Base-by-base conservation (phyloP, 2,329 filamentous ascomycete species). In the Diaporthe sp. region DNA sequence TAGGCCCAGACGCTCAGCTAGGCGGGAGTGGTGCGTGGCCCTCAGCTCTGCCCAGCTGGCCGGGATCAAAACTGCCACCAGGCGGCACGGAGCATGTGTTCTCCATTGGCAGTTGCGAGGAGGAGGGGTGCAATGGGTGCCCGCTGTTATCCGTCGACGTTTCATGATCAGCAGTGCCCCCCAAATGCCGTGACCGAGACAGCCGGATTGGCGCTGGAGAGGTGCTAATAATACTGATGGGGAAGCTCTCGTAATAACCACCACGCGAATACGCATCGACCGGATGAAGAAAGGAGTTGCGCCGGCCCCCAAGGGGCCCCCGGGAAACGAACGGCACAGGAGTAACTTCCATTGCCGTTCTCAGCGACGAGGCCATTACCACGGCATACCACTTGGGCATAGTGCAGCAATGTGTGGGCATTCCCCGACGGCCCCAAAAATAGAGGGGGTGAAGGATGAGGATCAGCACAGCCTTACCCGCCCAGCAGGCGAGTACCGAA, bases 11-110 rank as follows among this genome's bases (percentile, higher is more conserved):
- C 8, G 44, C 17, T 39, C 25, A 49, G 53, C 73, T 37, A 63
- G 61, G 65, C 55, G 63, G 47, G 63, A 58, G 74, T 74, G 75
- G 74, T 74, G 75, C 75, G 75, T 71, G 75, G 71, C 75, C 55
- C 70, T 71, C 63, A 68, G 65, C 65, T 68, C 65, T 65, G 28
- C 37, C 65, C 47, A 53, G 47, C 65, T 74, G 42, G 63, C 65
- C 44, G 51, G 42, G 73, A 75, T 75, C 73, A 63, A 47, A 44
- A 51, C 73, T 75, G 75, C 73, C 75, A 75, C 73, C 65, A 31
- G 37, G 51, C 57, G 72, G 57, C 58, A 61, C 57, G 47, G 34
- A 53, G 71, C 71, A 72, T 39, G 44, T 49, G 71, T 49, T 63
- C 61, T 55, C 51, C n/a, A 25, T 39, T 37, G 57, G 57, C 57